Conservation (phyloP, 2,329 filamentous ascomycete species). For the Penicillium corylophilum region DNA sequence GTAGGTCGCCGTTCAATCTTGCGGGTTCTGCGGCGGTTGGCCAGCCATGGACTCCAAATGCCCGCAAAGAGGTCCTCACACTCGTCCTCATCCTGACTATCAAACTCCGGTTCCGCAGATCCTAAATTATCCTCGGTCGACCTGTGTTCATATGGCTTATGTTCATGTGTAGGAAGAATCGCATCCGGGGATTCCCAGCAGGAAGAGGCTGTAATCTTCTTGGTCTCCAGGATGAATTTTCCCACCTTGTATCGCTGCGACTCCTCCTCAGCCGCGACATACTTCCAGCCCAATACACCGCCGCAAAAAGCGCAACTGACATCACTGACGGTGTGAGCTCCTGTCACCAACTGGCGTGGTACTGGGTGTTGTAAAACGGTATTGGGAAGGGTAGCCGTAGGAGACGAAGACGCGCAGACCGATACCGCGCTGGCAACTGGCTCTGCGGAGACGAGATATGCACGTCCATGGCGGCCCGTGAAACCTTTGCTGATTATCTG, state of each 20-base stretch:
- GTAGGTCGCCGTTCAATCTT: slow-evolving; percentile 30
- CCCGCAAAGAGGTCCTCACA: slow-evolving; percentile 65
- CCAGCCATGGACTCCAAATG: slow-evolving; percentile 58
- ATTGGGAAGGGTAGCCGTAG: slow-evolving; percentile 53
- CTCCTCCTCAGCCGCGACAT: slow-evolving; percentile 62
- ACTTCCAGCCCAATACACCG: slow-evolving; percentile 63
- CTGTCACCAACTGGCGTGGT: slow-evolving; percentile 61
- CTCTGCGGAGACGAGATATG: slow-evolving; percentile 59
- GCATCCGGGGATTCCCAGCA: slow-evolving; percentile 51
- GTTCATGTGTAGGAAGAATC: too few species aligned
- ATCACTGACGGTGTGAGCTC: slow-evolving; percentile 62
- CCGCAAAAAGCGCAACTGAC: slow-evolving; percentile 59
- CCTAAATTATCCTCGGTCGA: slow-evolving; percentile 11
- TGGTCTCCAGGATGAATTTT: slow-evolving; percentile 66
- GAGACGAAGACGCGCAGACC: slow-evolving; percentile 27
- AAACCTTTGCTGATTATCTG: slow-evolving; percentile 66
- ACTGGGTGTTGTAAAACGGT: slow-evolving; percentile 58
- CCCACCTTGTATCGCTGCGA: slow-evolving; percentile 64
- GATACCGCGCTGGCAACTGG: slow-evolving; percentile 31
- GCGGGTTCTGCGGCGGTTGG: slow-evolving; percentile 46
- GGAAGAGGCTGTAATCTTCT: slow-evolving; percentile 50
- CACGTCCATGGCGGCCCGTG: slow-evolving; percentile 63
- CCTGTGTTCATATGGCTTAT: slow-evolving; percentile 1
- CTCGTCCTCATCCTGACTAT: slow-evolving; percentile 66
- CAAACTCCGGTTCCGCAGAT: slow-evolving; percentile 54